These are phyloP conservation scores for Dimargaris cristalligena DNA, from an alignment of 192 early-diverging fungal genomes.

Conservation along the genomic window DNA sequence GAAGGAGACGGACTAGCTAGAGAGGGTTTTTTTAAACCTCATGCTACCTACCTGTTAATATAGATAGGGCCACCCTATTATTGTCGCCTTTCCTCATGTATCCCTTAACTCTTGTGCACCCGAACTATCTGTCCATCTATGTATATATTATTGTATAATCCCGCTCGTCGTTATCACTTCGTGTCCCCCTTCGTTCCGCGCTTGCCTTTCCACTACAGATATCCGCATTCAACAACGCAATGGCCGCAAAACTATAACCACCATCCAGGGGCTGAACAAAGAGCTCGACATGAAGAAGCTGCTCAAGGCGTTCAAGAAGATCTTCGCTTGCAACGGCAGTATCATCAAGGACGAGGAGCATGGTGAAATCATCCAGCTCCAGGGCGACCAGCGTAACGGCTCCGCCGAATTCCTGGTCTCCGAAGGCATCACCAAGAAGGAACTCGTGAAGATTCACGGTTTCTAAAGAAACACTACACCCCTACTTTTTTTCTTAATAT, in stretches of 20 bases:
- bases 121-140: background rate
- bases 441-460: constrained; percentile 87
- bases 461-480: no score
- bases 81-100: background rate
- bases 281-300: constrained; percentile 80
- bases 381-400: constrained; percentile 84
- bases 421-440: constrained; percentile 69
- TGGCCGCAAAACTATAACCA: constrained; percentile 92
- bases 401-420: constrained; percentile 59
- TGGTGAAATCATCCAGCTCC: constrained; percentile 85
- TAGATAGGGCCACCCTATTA: background rate
- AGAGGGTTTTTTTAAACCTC: background rate
- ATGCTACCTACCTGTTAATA: background rate
- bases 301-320: constrained; percentile 92
- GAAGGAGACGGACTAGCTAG: no score
- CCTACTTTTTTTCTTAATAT: no score
- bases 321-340: constrained; percentile 92
- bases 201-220: constrained; percentile 33
- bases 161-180: background rate
- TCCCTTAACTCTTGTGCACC: background rate
- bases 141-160: background rate
- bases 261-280: constrained; percentile 75
- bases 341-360: constrained; percentile 81
- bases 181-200: background rate
- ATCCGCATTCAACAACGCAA: constrained; percentile 95